phyloP scores from a whole-genome alignment of 208 protist species.

The Endotrypanum monterogeii region DNA sequence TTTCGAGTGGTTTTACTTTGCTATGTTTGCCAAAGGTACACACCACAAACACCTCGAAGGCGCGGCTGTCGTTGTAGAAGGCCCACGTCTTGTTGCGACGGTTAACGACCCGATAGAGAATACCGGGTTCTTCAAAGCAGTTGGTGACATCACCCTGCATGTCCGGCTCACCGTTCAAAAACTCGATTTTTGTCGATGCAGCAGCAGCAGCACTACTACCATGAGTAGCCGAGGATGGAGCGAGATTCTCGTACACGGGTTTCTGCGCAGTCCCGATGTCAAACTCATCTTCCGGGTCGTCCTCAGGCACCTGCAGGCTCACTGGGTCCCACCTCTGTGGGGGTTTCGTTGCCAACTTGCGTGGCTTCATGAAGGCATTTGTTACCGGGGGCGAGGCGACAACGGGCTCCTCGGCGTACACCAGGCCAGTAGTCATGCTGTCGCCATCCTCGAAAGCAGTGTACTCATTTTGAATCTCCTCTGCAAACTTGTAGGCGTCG shows the following conservation, averaged over 20 bases:
- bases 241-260: constrained; percentile 39
- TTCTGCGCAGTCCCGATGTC: constrained; percentile 56
- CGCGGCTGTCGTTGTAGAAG: constrained; percentile 89
- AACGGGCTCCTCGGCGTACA: constrained; percentile 23
- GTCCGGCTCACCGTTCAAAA: constrained; percentile 73
- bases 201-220: not conserved
- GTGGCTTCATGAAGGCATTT: constrained; percentile 63
- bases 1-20: constrained; percentile 77
- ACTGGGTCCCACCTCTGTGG: constrained; percentile 50
- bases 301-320: constrained; percentile 36
- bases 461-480: constrained; percentile 15
- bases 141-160: constrained; percentile 66
- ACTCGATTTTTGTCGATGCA: constrained; percentile 26
- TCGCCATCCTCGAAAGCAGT: constrained; percentile 14
- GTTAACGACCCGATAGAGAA: constrained; percentile 86
- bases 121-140: constrained; percentile 81
- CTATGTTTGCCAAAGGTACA: constrained; percentile 79
- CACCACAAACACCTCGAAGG: constrained; percentile 73
- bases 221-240: not conserved
- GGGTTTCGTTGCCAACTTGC: constrained; percentile 36
- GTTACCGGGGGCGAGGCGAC: constrained; percentile 16
- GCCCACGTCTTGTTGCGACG: constrained; percentile 74
- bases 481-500: constrained; percentile 4
- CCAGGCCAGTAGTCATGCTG: too few relatives aligned
- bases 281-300: constrained; percentile 82